Evolutionary conservation across 306 rosid species (phyloP), one percentile per base, ranked within the genome.

Genomic region (Medicago ruthenica): DNA sequence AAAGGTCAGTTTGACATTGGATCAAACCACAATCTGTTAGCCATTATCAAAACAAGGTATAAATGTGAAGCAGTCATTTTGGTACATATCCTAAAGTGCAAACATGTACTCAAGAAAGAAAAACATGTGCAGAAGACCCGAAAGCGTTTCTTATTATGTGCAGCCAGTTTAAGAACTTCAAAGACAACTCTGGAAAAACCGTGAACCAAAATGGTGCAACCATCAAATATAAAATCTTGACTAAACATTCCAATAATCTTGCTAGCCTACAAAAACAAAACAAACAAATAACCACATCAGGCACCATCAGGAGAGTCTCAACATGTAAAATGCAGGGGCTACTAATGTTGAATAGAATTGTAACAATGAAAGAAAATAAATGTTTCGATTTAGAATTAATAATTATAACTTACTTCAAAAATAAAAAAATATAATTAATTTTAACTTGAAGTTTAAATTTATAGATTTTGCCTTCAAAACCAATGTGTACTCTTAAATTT

Each of bases 151-250:
- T 90, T 95, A 80, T 82, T 86, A 61, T 90, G 89, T 3, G 96
- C 97, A 9, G 98, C 97, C 53, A 89, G 79, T 85, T 87, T 92
- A 44, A 95, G 83, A 66, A 89, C 87, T 87, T 95, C 93, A 34
- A 95, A 65, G 60, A 95, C 97, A 70, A 95, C 97, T 84, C 97
- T 83, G 13, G 98, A 95, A 69, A 87, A 95, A 72, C 98, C 98
- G 62, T 95, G 98, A 64, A 95, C 98, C 84, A 94, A 82, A 77
- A 94, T 95, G 17, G 98, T 92, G 63, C 97, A 95, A 20, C 97
- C 98, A 78, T 89, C 92, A 81, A 85, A 90, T 76, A 95, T 89
- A 71, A 92, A 95, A 81, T 95, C 98, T 79, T 95, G 97, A 79
- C 97, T 81, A 45, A 95, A 89, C 89, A 92, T 92, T n/a, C 96